Base-by-base conservation (phyloP, 1,284 basidiomycete species). In the Anthracocystis walkeri region DNA sequence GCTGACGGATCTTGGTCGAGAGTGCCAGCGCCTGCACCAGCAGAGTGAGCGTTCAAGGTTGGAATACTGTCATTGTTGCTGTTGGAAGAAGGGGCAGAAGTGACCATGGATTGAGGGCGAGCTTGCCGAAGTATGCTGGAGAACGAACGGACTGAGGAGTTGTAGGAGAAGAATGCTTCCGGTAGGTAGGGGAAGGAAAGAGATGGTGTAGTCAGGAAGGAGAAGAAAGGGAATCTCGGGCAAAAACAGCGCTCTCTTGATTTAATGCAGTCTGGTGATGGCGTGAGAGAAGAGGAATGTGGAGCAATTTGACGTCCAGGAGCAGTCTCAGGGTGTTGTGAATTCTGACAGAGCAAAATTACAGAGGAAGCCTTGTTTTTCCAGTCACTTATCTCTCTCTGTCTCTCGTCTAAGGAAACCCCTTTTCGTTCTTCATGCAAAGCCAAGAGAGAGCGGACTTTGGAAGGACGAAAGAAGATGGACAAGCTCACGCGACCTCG, bases 101-200 rank as follows among this genome's bases (percentile, higher is more conserved):
- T 42, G 29, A 65, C 68, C 62, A 71, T 65, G 51, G 51, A 61
- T 65, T 18, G 42, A 54, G 18, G 20, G 21, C 8, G 18, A 35
- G 23, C 35, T n/a, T 18, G 31, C 20, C 48, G 42, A 29, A 23
- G 45, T 33, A 33, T 33, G 27, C 8, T 21, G 35, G 33, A 3
- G 7, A 18, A n/a, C 21, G 44, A 40, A 18, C 31, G 31, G 35
- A 21, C 41, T 48, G 16, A 16, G 44, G n/a, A 23, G 16, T 48
- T n/a, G n/a, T n/a, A n/a, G n/a, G 21, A 21, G 31, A 25, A n/a
- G 7, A 10, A 7, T 14, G 27, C 7, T 44, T 27, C n/a, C n/a
- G n/a, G n/a, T n/a, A n/a, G 38, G n/a, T 50, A n/a, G 20, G 18
- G 33, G 23, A 20, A 44, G 40, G 27, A 33, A n/a, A 20, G 52